Base-by-base conservation (phyloP, 164 flowering plant genomes). In the Stephania yunnanensis region DNA sequence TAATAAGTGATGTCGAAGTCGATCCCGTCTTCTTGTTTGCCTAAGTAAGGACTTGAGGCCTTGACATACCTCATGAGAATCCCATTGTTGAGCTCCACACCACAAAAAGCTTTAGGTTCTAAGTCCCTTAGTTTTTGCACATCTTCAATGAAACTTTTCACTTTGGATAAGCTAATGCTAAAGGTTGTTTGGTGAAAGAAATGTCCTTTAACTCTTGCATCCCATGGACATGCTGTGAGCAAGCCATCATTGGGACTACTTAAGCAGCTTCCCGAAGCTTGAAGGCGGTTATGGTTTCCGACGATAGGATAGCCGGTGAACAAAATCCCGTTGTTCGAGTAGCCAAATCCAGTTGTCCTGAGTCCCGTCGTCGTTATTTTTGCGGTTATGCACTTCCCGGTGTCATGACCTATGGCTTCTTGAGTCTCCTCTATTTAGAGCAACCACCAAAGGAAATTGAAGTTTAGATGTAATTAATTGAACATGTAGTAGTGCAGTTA, bases 1-100 rank as follows among this genome's bases (percentile, higher is more conserved):
- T 88, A 91, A 63, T 91, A 88, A 1, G 91, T 86, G 61, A 93
- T 80, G 66, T 93, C 98, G 42, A 93, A 87, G 58, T 93, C 98
- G 0, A 93, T 0, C 0, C 83, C 83, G 53, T 93, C 96, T 69
- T 88, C 90, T 75, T 93, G 86, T 52, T 88, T 90, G 10, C 93
- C 96, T 22, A 93, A 76, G 78, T 82, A 89, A 13, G 92, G 90
- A 7, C 67, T 80, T 0, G 98, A 89, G 15, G 87, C 87, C 73
- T 81, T 93, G 0, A 93, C 89, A 42, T 91, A 93, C n/a, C 98
- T 81, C 86, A 93, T 82, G 7, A 91, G 89, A 73, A 93, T 87
- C 3, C 96, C 98, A 67, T 86, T 81, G 79, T 90, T 87, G 30
- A 85, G 84, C 3, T 93, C 98, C 0, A 87, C 3, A 3, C 88